Evolutionary conservation across 2,329 filamentous ascomycete genomes (phyloP), one percentile per base, ranked within the genome.

Genomic region (Trichoderma breve): DNA sequence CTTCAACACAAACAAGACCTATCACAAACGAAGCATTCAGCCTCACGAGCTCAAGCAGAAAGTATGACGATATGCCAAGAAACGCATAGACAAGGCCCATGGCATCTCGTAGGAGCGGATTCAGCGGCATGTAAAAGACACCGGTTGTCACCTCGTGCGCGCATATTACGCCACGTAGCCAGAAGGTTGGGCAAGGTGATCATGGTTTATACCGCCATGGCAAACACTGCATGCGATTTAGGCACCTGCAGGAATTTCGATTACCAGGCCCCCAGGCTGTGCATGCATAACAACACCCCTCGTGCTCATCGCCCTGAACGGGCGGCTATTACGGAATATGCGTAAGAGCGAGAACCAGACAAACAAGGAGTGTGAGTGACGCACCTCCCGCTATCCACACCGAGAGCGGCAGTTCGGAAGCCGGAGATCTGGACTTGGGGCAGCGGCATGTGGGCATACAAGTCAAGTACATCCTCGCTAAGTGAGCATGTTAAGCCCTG

Each of bases 351-450:
- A 57, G 32, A 6, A 28, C 30, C 6, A 21, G 39, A 43, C 39
- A 14, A 6, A 55, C 18, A 55, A 18, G 32, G 30, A 24, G 21
- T 28, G 32, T 24, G 21, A 47, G 53, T 55, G 21, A 34, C 26
- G n/a, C 58, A 51, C 58, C 66, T 43, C 65, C 57, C 36, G 18
- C 26, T 68, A 43, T 39, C 53, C 55, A 61, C 28, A 60, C 55
- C 26, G 26, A 61, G 60, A 26, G n/a, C 55, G 66, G 66, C 66
- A 47, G 8, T 34, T 61, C 55, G 66, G 66, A 18, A 60, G 28
- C 36, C 55, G 66, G 28, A 69, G 66, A 67, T 67, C 64, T 58
- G 53, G 18, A 30, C 64, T 39, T 58, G 28, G 26, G 43, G 64
- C 51, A 24, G 34, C 34, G 32, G 64, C 24, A 30, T 28, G 65